Base-by-base conservation (phyloP, 805 yeast genomes). In the Monosporozyma servazzii region DNA sequence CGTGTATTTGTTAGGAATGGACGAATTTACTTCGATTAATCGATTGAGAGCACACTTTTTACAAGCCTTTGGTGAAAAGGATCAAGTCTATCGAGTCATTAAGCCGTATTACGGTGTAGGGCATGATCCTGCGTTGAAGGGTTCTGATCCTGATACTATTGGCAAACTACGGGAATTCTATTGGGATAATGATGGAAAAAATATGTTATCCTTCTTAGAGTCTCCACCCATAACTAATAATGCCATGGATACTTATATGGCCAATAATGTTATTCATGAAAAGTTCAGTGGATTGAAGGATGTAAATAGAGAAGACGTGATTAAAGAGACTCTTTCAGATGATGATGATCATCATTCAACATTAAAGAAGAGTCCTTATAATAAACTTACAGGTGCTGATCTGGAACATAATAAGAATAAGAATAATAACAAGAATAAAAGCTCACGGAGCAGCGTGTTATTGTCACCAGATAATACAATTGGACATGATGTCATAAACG, bases 141-240 rank as follows among this genome's bases (percentile, higher is more conserved):
- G 48, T 18, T 50, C 49, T 5, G 41, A 33, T 15, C 8, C n/a
- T 7, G 41, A 45, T 27, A 3, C 13, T 15, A 23, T 18, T 2
- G 11, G 29, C 10, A 33, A 21, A 17, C 23, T 64, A 3, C 52
- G 50, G 23, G 58, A 52, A 18, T 36, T 62, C 1, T 65, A 56
- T 48, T 44, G 37, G 7, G 54, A 55, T 15, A 49, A 54, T 7
- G 56, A 63, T 48, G 68, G 67, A 0, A 20, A 31, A 3, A 54
- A 56, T 50, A 36, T 61, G 33, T 40, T 65, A 9, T 50, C 51
- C 3, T 51, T 54, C 13, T 47, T 64, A 30, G 61, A 63, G 37
- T 66, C 70, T 3, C 69, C 69, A 3, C 69, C 70, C 0, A 58
- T 65, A 9, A 53, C 64, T 0, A 54, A 53, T 18, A 53, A 55